Evolutionary conservation across 257 asterid genomes (phyloP), one percentile per base, ranked within the genome.

Genomic region (Petrea volubilis): DNA sequence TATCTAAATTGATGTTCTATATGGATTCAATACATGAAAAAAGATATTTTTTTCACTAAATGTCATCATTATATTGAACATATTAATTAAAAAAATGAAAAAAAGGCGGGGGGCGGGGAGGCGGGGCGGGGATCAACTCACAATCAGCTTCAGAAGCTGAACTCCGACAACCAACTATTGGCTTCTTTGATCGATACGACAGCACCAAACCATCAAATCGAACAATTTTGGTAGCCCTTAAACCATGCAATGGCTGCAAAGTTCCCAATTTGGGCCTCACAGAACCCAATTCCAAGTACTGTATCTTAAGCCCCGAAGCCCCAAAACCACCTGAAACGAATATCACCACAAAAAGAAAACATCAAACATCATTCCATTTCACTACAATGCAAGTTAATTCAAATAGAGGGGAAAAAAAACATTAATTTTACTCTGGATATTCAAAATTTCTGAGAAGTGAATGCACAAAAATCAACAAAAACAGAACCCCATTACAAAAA

Each of bases 251-350:
- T 46, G 79, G 75, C 56, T 68, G 83, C 61, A 75, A 62, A 51
- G 68, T 33, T 64, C 68, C 76, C 67, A 79, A 85, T 71, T 78
- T 84, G 68, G 87, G 85, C 63, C 83, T 81, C 38, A 36, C 71
- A 62, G 67, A 73, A 73, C 79, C 80, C 61, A 83, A 74, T 68
- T 81, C 79, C 81, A 78, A 77, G 49, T 68, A 82, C 68, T 76
- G 79, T 24, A 82, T 71, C 77, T 82, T 84, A 44, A 85, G 60
- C 67, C 92, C 75, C 63, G 90, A 79, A 80, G 84, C 79, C 82
- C 92, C 88, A 70, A 82, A 73, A 69, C 90, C 78, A 55, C 85
- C 96, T 86, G 80, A 73, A 81, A 74, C 55, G 63, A 56, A 62
- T 23, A 62, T 44, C 58, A 31, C 50, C 74, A 52, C 5, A 46